phyloP scores from a whole-genome alignment of 1,284 basidiomycete genomes.

The Puccinia hordei region DNA sequence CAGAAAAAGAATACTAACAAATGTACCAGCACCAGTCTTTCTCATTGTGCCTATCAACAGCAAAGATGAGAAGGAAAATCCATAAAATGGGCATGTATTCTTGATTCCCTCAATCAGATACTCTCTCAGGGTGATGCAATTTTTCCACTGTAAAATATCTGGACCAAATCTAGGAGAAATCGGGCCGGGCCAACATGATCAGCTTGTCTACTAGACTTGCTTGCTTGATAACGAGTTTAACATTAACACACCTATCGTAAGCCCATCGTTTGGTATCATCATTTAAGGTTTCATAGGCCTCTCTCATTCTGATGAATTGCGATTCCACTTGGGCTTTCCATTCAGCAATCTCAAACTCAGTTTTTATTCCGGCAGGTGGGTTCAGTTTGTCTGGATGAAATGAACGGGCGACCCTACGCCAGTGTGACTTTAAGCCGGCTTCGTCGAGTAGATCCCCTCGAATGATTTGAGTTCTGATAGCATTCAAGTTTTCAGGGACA shows the following conservation, averaged over 20 bases:
- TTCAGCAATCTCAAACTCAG: constrained; percentile 1
- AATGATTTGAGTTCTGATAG: constrained; percentile 6
- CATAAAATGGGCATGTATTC: constrained; percentile 18
- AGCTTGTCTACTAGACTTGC: neutral
- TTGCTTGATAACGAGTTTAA: neutral
- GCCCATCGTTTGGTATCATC: constrained; percentile 39
- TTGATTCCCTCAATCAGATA: constrained; percentile 34
- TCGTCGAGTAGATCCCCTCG: constrained; percentile 23
- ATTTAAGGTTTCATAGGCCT: constrained; percentile 44
- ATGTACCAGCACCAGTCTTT: constrained; percentile 34
- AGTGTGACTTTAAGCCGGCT: constrained; percentile 39
- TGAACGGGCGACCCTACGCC: constrained; percentile 31
- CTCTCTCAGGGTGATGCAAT: constrained; percentile 36
- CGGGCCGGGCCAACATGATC: neutral
- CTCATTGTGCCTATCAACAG: constrained; percentile 14
- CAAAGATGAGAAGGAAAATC: constrained; percentile 26
- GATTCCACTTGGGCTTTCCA: constrained; percentile 34
- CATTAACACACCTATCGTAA: constrained; percentile 35
- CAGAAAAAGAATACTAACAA: constrained; percentile 29
- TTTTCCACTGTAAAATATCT: constrained; percentile 28
- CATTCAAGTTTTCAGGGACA: neutral
- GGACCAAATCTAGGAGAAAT: constrained; percentile 30
- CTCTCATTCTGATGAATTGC: constrained; percentile 42
- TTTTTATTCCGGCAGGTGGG: constrained; percentile 16
- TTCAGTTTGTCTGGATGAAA: constrained; percentile 48